Evolutionary conservation across 2,329 filamentous ascomycete species (phyloP).

Genomic region (Chaetomium globosum): DNA sequence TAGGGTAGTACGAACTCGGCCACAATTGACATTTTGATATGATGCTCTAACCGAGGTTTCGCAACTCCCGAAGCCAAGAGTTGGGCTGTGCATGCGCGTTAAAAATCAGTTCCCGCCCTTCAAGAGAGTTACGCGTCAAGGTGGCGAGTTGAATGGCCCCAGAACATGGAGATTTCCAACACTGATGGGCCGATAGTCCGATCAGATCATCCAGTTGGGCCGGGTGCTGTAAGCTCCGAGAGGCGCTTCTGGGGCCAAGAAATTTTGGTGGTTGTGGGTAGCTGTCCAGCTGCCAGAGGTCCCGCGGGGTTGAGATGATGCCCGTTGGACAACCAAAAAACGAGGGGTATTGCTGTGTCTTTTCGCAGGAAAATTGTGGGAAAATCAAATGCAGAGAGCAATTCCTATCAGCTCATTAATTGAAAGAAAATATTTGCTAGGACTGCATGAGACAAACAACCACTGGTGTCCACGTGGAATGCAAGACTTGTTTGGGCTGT

Average conservation of each 20-base stretch:
- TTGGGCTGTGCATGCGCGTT: constrained; percentile 17
- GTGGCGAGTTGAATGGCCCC: constrained; percentile 33
- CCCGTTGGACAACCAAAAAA: constrained; percentile 11
- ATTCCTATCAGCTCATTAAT: background rate
- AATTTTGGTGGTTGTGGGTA: constrained; percentile 22
- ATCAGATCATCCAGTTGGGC: constrained; percentile 36
- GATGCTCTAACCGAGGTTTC: constrained; percentile 28
- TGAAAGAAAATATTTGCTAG: background rate
- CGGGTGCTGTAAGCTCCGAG: constrained; percentile 33
- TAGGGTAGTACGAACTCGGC: constrained; percentile 45
- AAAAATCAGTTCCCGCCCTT: background rate
- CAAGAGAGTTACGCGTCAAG: constrained; percentile 30
- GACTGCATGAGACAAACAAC: background rate
- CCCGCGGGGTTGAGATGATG: constrained; percentile 27
- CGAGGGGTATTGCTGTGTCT: background rate
- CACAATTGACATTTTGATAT: constrained; percentile 49
- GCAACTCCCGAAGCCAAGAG: constrained; percentile 24
- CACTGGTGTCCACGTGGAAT: background rate
- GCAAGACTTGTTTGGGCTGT: constrained; percentile 2
- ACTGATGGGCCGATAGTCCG: constrained; percentile 11
- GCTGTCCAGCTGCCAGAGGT: constrained; percentile 26
- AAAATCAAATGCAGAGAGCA: background rate
- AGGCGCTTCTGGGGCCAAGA: constrained; percentile 25
- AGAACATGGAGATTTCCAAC: constrained; percentile 7
- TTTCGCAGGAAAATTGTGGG: background rate